Conservation (phyloP, 179 eudicot species). For the Camellia oleifera region DNA sequence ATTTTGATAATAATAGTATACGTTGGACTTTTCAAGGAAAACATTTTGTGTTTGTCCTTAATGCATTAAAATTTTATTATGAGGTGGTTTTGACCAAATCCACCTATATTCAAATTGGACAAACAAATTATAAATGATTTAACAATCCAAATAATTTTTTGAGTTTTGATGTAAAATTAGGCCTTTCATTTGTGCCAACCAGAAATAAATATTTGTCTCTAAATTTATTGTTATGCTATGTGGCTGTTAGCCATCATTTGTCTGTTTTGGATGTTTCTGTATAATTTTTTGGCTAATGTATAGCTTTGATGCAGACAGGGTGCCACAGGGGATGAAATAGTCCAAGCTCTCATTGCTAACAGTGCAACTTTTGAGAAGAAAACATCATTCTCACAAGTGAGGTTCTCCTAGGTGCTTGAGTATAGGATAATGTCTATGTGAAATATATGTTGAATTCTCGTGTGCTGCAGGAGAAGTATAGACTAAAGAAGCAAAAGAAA, state of each 20-base stretch:
- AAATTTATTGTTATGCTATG: constrained; percentile 1
- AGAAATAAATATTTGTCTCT: not conserved
- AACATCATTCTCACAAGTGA: constrained; percentile 91
- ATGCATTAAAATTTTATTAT: no score
- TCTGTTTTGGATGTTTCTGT: not conserved
- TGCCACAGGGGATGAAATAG: constrained; percentile 76
- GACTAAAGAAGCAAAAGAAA: constrained; percentile 90
- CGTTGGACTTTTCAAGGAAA: no score
- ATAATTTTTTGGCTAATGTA: constrained; percentile 5
- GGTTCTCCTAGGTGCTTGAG: constrained; percentile 16
- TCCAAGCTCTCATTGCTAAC: constrained; percentile 90
- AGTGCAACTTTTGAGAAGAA: constrained; percentile 95
- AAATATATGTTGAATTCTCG: constrained; percentile 22
- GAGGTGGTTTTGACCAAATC: no score
- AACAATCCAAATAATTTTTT: no score
- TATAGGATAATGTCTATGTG: constrained; percentile 1
- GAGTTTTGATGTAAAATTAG: no score
- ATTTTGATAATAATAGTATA: no score
- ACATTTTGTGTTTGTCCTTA: no score
- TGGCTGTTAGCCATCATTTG: not conserved
- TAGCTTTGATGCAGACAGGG: constrained; percentile 59
- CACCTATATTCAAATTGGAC: not conserved
- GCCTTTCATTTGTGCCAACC: not conserved
- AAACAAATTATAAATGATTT: not conserved
- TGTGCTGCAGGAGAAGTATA: constrained; percentile 76